Conservation (phyloP, 1,139 yeast genomes). For the Hansenula anomala region DNA sequence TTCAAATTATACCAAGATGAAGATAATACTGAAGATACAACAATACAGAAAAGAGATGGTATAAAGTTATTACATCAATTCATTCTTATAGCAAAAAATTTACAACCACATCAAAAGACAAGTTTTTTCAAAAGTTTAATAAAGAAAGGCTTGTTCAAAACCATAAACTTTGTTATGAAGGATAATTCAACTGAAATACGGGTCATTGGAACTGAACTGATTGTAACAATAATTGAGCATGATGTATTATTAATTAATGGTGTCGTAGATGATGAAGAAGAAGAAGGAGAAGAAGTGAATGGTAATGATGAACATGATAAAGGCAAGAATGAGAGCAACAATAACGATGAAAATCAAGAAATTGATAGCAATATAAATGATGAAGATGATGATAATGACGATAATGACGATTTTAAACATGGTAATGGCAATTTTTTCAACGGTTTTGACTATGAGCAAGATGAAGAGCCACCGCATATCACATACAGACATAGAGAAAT, state of each 20-base stretch:
- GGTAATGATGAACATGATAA: neutral
- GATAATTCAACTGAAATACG: constrained; percentile 51
- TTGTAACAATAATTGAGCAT: constrained; percentile 78
- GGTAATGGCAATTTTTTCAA: constrained; percentile 6
- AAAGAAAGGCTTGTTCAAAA: constrained; percentile 62
- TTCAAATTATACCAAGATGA: constrained; percentile 48
- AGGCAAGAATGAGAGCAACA: neutral
- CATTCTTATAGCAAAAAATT: constrained; percentile 64
- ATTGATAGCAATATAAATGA: neutral
- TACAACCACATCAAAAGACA: constrained; percentile 60
- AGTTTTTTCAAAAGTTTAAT: constrained; percentile 63
- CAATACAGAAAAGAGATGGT: constrained; percentile 55
- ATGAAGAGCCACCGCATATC: constrained; percentile 3
- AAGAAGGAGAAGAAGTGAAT: constrained; percentile 1
- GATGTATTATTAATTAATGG: constrained; percentile 63
- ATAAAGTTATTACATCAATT: constrained; percentile 79
- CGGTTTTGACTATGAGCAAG: constrained; percentile 12
- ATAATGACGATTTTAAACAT: neutral
- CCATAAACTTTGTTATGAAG: constrained; percentile 67
- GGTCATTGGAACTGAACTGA: constrained; percentile 75
- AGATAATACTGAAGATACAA: constrained; percentile 4
- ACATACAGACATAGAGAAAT: constrained; percentile 9
- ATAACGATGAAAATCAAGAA: neutral
- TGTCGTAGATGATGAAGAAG: constrained; percentile 6
- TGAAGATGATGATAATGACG: constrained; percentile 6